Evolutionary conservation across 2,329 filamentous ascomycete genomes (phyloP).

Genomic region (Gremmenia infestans): DNA sequence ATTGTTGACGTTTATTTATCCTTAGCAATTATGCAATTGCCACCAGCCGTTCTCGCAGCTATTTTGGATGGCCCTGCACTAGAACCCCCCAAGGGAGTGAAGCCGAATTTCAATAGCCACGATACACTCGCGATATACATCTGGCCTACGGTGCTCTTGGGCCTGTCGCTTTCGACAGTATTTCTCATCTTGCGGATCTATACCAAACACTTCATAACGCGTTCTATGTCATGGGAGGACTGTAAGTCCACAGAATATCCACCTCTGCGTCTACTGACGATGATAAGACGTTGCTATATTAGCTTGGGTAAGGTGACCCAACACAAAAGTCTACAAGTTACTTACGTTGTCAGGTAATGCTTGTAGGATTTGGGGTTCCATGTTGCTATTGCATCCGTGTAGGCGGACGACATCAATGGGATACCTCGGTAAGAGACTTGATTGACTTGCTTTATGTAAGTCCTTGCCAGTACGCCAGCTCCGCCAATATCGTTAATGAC

Average conservation of each 20-base stretch:
- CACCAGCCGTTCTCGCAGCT: background rate
- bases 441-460: slow-evolving; percentile 2
- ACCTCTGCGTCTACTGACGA: background rate
- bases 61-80: slow-evolving; percentile 3
- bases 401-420: slow-evolving; percentile 4
- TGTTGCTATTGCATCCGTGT: background rate
- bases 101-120: background rate
- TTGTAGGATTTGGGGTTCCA: background rate
- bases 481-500: background rate
- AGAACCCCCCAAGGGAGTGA: background rate
- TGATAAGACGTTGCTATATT: background rate
- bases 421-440: slow-evolving; percentile 1
- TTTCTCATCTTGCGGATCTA: slow-evolving; percentile 1
- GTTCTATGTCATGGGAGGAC: slow-evolving; percentile 4
- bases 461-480: background rate
- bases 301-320: background rate
- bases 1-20: background rate
- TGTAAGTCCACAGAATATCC: background rate
- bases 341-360: background rate
- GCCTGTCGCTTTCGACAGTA: background rate
- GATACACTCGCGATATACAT: background rate
- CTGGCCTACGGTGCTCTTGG: background rate
- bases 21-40: background rate
- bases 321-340: background rate
- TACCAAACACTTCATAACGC: background rate